Conservation (phyloP, 768 basidiomycete species). For the Chalciporus sphaerocephalus region DNA sequence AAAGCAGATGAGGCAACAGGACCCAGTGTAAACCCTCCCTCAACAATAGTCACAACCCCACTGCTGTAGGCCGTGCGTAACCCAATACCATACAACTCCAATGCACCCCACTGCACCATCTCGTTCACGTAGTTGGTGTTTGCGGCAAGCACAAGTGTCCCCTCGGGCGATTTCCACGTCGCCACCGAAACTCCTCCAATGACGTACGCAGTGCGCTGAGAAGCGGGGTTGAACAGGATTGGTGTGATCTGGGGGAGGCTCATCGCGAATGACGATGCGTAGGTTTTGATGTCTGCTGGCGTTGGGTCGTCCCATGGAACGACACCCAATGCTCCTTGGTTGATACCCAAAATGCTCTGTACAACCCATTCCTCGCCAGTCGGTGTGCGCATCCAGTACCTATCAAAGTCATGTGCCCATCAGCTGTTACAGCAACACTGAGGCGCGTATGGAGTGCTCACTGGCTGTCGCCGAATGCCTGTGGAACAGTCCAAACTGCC, state of each 20-base stretch:
- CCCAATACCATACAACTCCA: slow-evolving; percentile 18
- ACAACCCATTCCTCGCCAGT: slow-evolving; percentile 70
- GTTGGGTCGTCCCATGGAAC: slow-evolving; percentile 51
- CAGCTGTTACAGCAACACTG: slow-evolving; percentile 15
- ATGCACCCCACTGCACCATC: slow-evolving; percentile 30
- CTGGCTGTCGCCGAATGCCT: slow-evolving; percentile 55
- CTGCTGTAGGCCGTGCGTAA: slow-evolving; percentile 10
- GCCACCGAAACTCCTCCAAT: slow-evolving; percentile 45
- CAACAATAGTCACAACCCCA: slow-evolving; percentile 7
- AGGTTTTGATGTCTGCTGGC: slow-evolving; percentile 46
- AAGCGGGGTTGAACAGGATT: slow-evolving; percentile 42
- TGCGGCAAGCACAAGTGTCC: slow-evolving; percentile 47
- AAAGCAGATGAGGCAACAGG: slow-evolving; percentile 25
- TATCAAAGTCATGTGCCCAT: slow-evolving; percentile 17
- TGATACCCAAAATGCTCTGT: slow-evolving; percentile 60
- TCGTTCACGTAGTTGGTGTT: slow-evolving; percentile 45
- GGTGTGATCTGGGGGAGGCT: slow-evolving; percentile 43
- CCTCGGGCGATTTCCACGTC: slow-evolving; percentile 40
- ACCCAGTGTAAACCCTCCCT: slow-evolving; percentile 19
- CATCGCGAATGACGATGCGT: slow-evolving; percentile 46
- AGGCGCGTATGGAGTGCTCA: slow-evolving; percentile 24
- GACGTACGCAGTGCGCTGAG: slow-evolving; percentile 38
- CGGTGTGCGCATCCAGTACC: slow-evolving; percentile 60
- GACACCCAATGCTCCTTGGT: slow-evolving; percentile 62
- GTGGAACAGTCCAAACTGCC: slow-evolving; percentile 76